Conservation (phyloP, 2,329 filamentous ascomycete species). For the Neofusicoccum ribis region DNA sequence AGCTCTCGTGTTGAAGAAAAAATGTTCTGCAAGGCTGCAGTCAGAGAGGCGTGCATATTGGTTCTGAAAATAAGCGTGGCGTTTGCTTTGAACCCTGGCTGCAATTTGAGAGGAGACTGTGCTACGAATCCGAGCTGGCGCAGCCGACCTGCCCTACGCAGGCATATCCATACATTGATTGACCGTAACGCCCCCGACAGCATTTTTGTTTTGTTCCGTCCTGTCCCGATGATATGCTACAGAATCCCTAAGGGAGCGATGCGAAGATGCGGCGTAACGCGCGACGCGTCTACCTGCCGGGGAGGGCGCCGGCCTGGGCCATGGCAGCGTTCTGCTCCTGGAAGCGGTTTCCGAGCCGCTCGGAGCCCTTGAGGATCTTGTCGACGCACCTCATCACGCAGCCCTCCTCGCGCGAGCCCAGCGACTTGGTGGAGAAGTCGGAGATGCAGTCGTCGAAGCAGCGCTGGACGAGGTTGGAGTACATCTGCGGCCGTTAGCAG, state of each 20-base stretch:
- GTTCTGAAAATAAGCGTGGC: not conserved
- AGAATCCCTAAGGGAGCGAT: not conserved
- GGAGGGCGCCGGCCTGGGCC: conserved; percentile 60
- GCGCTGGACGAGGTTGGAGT: conserved; percentile 74
- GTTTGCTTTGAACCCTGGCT: not conserved
- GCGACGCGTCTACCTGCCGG: conserved; percentile 40
- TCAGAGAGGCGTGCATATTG: not conserved
- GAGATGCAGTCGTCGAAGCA: conserved; percentile 98
- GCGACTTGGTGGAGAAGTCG: conserved; percentile 96
- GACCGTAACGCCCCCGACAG: conserved; percentile 15
- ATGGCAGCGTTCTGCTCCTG: conserved; percentile 70
- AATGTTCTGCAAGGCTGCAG: not conserved
- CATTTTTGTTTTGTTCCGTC: conserved; percentile 1
- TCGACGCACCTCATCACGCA: conserved; percentile 94
- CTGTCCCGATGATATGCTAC: conserved; percentile 8
- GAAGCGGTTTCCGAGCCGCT: conserved; percentile 90
- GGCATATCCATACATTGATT: not conserved
- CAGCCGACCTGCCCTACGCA: not conserved
- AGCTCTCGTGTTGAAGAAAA: not conserved
- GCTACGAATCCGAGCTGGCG: not conserved
- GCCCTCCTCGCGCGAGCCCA: conserved; percentile 82
- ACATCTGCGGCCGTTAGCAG: conserved; percentile 53
- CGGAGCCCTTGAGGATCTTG: conserved; percentile 91
- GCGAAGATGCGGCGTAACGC: not conserved
- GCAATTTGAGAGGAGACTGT: conserved; percentile 13